These are phyloP conservation scores for Ustilago loliicola DNA, from an alignment of 1,284 basidiomycete genomes.

Conservation along the genomic window DNA sequence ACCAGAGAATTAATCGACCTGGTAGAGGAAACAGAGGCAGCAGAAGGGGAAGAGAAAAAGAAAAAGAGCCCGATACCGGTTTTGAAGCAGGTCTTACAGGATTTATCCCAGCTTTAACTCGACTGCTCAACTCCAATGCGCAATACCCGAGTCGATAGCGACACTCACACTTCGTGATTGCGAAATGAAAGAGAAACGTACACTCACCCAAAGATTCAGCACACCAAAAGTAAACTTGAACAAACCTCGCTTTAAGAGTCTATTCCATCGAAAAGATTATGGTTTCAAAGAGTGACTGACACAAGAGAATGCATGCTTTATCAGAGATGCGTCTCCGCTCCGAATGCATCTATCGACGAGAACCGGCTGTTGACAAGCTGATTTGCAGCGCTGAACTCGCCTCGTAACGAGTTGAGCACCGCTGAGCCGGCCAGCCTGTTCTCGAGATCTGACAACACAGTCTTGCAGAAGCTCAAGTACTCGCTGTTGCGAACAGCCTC, in stretches of 20 bases:
- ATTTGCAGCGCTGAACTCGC: slow-evolving; percentile 2
- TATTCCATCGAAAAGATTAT: too few species aligned
- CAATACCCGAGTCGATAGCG: too few species aligned
- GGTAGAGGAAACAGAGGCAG: not conserved
- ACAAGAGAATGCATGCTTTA: too few species aligned
- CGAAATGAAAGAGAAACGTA: too few species aligned
- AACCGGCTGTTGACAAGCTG: not conserved
- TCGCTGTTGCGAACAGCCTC: slow-evolving; percentile 1
- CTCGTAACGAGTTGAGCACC: slow-evolving; percentile 12
- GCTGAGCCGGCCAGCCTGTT: not conserved
- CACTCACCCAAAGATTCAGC: too few species aligned
- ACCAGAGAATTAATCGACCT: not conserved
- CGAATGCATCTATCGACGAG: not conserved
- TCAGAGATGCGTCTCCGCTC: not conserved
- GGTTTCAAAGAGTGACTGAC: too few species aligned
- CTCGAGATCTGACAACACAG: slow-evolving; percentile 19
- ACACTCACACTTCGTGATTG: too few species aligned
- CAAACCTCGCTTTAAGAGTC: too few species aligned
- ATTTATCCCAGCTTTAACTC: too few species aligned
- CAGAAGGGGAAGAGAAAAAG: not conserved
- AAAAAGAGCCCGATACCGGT: too few species aligned
- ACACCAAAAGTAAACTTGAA: too few species aligned
- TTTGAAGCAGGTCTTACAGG: not conserved
- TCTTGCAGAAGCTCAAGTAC: slow-evolving; percentile 23
- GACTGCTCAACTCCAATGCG: too few species aligned